A percentile compares a stretch with the other conserved stretches of the same genome.
Evolutionary conservation across 2,329 filamentous ascomycete species (phyloP).

Genomic region (Coccinonectria pachysandricola): DNA sequence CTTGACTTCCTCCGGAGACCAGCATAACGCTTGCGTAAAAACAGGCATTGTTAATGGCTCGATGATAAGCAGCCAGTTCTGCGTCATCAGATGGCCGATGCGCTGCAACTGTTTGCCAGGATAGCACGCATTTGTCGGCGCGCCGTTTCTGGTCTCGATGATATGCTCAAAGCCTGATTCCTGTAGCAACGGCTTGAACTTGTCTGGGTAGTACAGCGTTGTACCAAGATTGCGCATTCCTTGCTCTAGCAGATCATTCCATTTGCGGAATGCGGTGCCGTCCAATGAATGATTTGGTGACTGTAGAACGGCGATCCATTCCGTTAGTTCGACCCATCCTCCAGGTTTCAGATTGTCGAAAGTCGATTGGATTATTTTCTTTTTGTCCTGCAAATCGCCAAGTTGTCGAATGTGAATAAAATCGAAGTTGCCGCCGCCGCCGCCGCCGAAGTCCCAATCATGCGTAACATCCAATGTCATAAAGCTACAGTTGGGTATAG

Average conservation of each 20-base stretch:
- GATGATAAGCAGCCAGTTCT: slow-evolving; percentile 14
- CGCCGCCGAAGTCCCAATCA: slow-evolving; percentile 13
- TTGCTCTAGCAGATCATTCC: slow-evolving; percentile 13
- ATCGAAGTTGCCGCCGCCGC: slow-evolving; percentile 7
- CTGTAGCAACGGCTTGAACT: slow-evolving; percentile 8
- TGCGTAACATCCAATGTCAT: slow-evolving; percentile 10
- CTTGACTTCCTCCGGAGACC: slow-evolving; percentile 10
- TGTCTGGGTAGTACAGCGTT: slow-evolving; percentile 9
- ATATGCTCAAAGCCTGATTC: slow-evolving; percentile 11
- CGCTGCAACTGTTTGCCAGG: slow-evolving; percentile 14
- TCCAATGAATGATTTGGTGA: slow-evolving; percentile 14
- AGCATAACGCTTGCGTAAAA: slow-evolving; percentile 12
- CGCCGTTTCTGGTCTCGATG: slow-evolving; percentile 14
- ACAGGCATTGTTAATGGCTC: slow-evolving; percentile 14
- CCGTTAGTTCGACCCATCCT: slow-evolving; percentile 15
- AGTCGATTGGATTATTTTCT: slow-evolving; percentile 7
- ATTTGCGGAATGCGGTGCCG: slow-evolving; percentile 11
- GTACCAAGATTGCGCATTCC: slow-evolving; percentile 10
- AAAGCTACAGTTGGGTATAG: slow-evolving; percentile 11
- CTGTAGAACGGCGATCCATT: slow-evolving; percentile 15
- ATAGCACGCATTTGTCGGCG: slow-evolving; percentile 15
- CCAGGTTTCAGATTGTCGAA: slow-evolving; percentile 13
- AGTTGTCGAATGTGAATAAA: slow-evolving; percentile 12
- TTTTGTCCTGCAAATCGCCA: slow-evolving; percentile 10
- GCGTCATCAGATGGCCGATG: slow-evolving; percentile 14